Conservation (phyloP, 2,329 filamentous ascomycete genomes). For the Epichloe baconii region DNA sequence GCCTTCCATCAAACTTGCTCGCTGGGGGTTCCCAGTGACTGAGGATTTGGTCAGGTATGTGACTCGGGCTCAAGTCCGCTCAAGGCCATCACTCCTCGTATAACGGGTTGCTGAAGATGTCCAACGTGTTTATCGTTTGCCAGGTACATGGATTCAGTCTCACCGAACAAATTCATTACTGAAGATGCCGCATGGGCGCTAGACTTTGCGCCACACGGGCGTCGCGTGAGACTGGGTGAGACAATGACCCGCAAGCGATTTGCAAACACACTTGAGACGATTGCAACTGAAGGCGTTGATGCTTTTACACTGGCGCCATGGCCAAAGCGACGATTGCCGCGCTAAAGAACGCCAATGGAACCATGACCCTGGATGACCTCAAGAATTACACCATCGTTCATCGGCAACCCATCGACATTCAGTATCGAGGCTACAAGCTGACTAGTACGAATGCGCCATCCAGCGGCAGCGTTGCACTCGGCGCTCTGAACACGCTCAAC, state of each 20-base stretch:
- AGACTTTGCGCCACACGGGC: constrained; percentile 72
- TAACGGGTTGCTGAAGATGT: too few relatives aligned
- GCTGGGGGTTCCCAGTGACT: constrained; percentile 58
- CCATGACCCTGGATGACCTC: constrained; percentile 63
- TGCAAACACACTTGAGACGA: constrained; percentile 57
- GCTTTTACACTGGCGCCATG: constrained; percentile 56
- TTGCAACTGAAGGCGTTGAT: constrained; percentile 51
- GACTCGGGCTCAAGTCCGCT: background rate
- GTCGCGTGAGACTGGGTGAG: constrained; percentile 51
- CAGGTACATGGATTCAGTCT: constrained; percentile 45
- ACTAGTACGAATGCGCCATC: constrained; percentile 57
- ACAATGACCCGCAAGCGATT: constrained; percentile 63
- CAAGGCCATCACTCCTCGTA: background rate
- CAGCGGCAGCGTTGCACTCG: constrained; percentile 58
- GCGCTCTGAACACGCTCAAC: constrained; percentile 60
- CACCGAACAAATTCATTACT: constrained; percentile 46
- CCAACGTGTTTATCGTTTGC: background rate
- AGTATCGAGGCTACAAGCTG: constrained; percentile 58
- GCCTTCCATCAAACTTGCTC: constrained; percentile 60
- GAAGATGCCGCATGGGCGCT: constrained; percentile 64
- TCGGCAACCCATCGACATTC: constrained; percentile 45
- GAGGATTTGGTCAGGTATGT: constrained; percentile 47
- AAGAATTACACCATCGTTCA: constrained; percentile 57
- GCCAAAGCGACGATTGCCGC: constrained; percentile 58
- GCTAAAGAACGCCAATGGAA: constrained; percentile 51